Evolutionary conservation across 306 rosid genomes (phyloP), one percentile per base, ranked within the genome.

Genomic region (Dryas alaskensis): DNA sequence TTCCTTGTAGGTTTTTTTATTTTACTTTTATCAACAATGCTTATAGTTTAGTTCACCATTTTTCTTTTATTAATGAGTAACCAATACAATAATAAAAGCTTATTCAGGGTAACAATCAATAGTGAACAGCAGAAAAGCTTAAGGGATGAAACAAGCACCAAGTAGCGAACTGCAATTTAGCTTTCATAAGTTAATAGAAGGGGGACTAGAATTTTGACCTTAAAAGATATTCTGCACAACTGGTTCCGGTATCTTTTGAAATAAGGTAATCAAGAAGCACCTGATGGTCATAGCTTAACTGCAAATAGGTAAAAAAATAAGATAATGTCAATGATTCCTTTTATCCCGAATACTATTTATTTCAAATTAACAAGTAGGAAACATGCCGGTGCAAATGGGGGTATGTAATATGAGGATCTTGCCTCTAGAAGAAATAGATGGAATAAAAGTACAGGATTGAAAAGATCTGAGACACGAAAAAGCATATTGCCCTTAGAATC

Each of bases 211-310:
- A 60, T 17, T 58, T 46, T 60, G 72, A 91, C 97, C 97, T 88
- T 69, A 93, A 68, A 67, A 93, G 87, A 87, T 93, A 91, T 78
- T 93, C 92, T 74, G 86, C 92, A 77, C 96, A 93, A 75, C 83
- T 85, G 65, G 82, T 85, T 84, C 98, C 97, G 10, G 90, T 82
- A 85, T 93, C 92, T 79, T 89, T 93, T 4, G 97, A 89, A 73
- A 93, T 89, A 80, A 91, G 98, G 80, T 91, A 93, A 80, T 91
- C 97, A 78, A 93, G 88, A 76, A 93, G 94, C 84, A 93, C 90
- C 77, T 86, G 91, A 72, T 91, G 98, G 76, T 93, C 98, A 79
- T 93, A 93, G 82, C 83, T 91, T 85, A 93, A 86, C 98, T 93
- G 94, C 84, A 82, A 76, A 31, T 79, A 58, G 60, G 48, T 46